These are phyloP conservation scores for Actinomortierella wolfii DNA, from an alignment of 371 early-diverging fungal genomes.

Conservation along the genomic window DNA sequence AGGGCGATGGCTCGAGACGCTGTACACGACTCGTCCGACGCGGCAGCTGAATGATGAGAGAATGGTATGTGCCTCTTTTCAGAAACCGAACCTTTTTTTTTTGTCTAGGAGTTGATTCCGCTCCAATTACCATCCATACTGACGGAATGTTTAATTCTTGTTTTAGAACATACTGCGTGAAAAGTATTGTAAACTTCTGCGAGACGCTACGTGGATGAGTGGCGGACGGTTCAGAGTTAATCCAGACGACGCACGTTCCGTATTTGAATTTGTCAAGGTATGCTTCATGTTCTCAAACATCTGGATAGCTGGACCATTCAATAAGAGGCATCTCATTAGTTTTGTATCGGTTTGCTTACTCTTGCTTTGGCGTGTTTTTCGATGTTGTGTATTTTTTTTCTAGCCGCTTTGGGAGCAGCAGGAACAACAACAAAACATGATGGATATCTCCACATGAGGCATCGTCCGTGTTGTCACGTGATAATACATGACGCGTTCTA, in stretches of 20 bases:
- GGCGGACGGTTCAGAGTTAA: conserved; percentile 34
- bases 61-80: conserved; percentile 9
- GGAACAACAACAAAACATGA: conserved; percentile 19
- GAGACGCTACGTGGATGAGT: conserved; percentile 26
- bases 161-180: conserved; percentile 17
- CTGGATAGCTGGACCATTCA: neutral
- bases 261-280: conserved; percentile 31
- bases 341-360: neutral
- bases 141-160: neutral
- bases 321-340: neutral
- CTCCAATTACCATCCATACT: neutral
- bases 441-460: conserved; percentile 22
- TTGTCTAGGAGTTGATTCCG: no score
- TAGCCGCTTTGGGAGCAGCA: conserved; percentile 33
- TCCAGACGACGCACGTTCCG: conserved; percentile 24
- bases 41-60: conserved; percentile 12
- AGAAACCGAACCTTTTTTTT: conserved; percentile 1
- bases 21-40: conserved; percentile 24
- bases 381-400: neutral
- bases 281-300: neutral
- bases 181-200: conserved; percentile 17
- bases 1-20: conserved; percentile 34
- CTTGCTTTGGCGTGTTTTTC: neutral
- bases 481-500: no score
- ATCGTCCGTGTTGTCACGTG: no score